Conservation (phyloP, 1,139 yeast species). For the Pichia sp. region DNA sequence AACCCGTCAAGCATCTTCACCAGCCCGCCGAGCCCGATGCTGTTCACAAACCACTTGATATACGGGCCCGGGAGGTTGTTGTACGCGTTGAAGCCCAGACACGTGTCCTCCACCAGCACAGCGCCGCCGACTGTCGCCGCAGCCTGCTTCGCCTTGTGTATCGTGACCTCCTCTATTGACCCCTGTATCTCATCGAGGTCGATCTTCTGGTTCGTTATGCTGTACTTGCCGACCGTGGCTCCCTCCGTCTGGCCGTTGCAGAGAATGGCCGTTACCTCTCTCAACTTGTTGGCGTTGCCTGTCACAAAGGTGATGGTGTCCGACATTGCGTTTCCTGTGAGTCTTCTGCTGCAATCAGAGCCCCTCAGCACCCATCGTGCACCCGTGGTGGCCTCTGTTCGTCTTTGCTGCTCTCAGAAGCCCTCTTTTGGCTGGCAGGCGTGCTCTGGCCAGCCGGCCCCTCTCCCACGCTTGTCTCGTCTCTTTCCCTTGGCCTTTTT, state of each 20-base stretch:
- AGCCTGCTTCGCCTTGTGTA: slow-evolving; percentile 76
- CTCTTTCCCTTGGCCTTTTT: no score
- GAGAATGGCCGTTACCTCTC: slow-evolving; percentile 76
- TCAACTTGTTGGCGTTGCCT: slow-evolving; percentile 78
- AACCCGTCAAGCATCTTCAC: slow-evolving; percentile 75
- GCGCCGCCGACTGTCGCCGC: slow-evolving; percentile 63
- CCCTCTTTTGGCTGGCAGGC: no score
- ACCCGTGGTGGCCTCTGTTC: no score
- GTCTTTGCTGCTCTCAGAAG: no score
- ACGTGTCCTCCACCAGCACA: slow-evolving; percentile 92
- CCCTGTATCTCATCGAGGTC: slow-evolving; percentile 94
- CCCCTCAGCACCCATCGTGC: no score
- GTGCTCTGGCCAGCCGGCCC: no score
- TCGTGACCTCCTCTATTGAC: slow-evolving; percentile 73
- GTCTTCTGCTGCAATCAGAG: no score
- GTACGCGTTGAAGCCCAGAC: slow-evolving; percentile 76
- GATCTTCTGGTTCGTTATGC: slow-evolving; percentile 55
- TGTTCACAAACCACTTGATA: slow-evolving; percentile 80
- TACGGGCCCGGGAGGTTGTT: slow-evolving; percentile 86
- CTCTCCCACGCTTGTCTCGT: no score
- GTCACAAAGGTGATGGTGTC: slow-evolving; percentile 56
- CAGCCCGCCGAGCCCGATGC: slow-evolving; percentile 68
- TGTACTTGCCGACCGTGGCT: slow-evolving; percentile 48
- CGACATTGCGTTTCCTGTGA: neutral
- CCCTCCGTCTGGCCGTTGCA: slow-evolving; percentile 30